These are phyloP conservation scores for Aureobasidium sp. DNA, from an alignment of 2,329 filamentous ascomycete genomes.

Conservation along the genomic window DNA sequence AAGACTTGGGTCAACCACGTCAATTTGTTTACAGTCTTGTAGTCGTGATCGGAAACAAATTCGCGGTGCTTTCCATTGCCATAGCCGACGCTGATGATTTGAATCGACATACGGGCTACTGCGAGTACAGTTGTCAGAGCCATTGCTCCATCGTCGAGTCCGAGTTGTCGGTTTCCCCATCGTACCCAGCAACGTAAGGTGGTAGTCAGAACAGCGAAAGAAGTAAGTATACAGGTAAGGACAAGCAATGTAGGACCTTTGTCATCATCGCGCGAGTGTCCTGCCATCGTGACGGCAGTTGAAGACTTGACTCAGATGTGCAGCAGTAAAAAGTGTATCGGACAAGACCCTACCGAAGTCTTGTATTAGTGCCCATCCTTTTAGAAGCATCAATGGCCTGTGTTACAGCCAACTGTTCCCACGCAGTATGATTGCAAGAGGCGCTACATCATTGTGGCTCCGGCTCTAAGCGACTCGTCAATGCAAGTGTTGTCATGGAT, in stretches of 20 bases:
- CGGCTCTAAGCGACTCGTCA: background rate
- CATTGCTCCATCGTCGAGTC: constrained; percentile 34
- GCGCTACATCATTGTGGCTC: background rate
- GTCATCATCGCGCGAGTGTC: constrained; percentile 1
- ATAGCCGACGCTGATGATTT: constrained; percentile 26
- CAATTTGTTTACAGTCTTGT: constrained; percentile 29
- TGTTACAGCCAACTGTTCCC: background rate
- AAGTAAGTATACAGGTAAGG: constrained; percentile 10
- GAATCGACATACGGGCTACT: constrained; percentile 25
- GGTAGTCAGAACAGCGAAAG: constrained; percentile 11
- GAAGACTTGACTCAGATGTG: too few relatives aligned
- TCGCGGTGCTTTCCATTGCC: constrained; percentile 33
- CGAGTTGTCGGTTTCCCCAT: constrained; percentile 14
- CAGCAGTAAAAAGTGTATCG: background rate
- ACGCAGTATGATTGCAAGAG: background rate
- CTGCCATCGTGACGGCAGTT: background rate
- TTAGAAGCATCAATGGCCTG: background rate
- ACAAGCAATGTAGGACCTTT: constrained; percentile 12
- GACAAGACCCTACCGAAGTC: background rate
- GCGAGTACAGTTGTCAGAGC: constrained; percentile 22
- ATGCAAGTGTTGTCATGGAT: background rate
- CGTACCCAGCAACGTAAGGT: constrained; percentile 11
- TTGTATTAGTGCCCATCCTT: background rate
- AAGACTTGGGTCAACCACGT: constrained; percentile 33
- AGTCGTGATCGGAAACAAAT: constrained; percentile 26